Evolutionary conservation across 2,329 filamentous ascomycete species (phyloP).

Genomic region (Lasiodiplodia gonubiensis): DNA sequence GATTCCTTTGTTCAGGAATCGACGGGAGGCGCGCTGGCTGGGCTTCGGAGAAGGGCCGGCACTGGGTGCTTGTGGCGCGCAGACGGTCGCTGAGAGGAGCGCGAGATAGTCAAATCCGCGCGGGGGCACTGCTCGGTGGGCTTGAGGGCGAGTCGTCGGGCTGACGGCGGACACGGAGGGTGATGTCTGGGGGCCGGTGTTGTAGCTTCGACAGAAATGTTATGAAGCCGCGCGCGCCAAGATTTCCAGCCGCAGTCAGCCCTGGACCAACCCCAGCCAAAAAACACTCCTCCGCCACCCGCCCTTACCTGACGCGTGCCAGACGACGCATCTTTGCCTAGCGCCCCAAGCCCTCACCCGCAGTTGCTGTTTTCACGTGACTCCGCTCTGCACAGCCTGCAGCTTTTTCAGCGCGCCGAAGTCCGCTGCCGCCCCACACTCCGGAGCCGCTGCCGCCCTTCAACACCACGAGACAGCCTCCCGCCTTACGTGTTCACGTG

Average conservation of each 20-base stretch:
- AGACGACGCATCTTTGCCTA: not conserved
- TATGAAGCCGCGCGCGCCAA: constrained; percentile 20
- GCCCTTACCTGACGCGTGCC: constrained; percentile 1
- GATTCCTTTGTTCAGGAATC: constrained; percentile 29
- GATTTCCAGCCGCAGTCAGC: constrained; percentile 13
- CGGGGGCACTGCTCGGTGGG: constrained; percentile 29
- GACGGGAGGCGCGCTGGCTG: constrained; percentile 18
- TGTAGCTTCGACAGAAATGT: constrained; percentile 16
- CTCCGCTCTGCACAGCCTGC: not conserved
- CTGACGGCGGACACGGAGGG: constrained; percentile 27
- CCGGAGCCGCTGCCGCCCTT: not conserved
- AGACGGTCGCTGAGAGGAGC: constrained; percentile 27
- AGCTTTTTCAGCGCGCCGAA: not conserved
- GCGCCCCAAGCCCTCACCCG: not conserved
- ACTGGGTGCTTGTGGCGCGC: constrained; percentile 13
- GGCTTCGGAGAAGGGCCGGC: constrained; percentile 18
- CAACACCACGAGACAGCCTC: not conserved
- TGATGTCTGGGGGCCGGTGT: constrained; percentile 16
- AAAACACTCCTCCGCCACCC: not conserved
- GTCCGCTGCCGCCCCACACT: not conserved
- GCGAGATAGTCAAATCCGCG: constrained; percentile 30
- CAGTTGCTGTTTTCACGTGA: not conserved
- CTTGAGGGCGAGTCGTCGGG: constrained; percentile 29
- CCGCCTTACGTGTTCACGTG: not conserved
- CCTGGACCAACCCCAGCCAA: not conserved